Evolutionary conservation across 768 basidiomycete genomes (phyloP).

Genomic region (Ephemerocybe angulata): DNA sequence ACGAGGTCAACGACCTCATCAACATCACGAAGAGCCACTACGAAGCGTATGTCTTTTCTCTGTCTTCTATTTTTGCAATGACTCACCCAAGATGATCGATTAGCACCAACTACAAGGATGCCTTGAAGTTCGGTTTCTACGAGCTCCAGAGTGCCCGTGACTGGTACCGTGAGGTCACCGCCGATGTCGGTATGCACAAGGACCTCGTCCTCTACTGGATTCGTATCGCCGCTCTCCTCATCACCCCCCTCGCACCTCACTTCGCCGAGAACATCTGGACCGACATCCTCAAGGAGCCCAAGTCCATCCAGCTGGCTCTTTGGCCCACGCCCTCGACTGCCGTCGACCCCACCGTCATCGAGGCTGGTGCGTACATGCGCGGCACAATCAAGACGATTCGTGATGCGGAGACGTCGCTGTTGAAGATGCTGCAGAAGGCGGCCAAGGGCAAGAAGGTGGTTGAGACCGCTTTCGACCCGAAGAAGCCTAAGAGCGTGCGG

Average conservation of each 20-base stretch:
- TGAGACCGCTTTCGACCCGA: constrained; percentile 70
- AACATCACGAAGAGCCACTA: constrained; percentile 78
- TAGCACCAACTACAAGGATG: constrained; percentile 94
- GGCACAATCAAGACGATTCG: constrained; percentile 87
- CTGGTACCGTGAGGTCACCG: constrained; percentile 93
- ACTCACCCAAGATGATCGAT: neutral
- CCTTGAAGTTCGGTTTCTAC: constrained; percentile 93
- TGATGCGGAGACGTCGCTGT: constrained; percentile 74
- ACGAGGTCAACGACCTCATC: constrained; percentile 86
- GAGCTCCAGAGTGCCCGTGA: constrained; percentile 89
- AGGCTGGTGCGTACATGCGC: constrained; percentile 83
- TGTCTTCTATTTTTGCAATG: neutral
- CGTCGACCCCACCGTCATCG: constrained; percentile 64
- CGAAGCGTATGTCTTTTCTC: constrained; percentile 58
- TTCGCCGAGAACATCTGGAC: constrained; percentile 90
- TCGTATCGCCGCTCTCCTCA: constrained; percentile 70
- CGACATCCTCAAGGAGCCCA: constrained; percentile 63
- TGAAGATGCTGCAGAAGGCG: constrained; percentile 78
- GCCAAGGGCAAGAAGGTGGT: constrained; percentile 54
- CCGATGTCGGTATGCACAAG: constrained; percentile 85
- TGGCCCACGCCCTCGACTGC: constrained; percentile 71
- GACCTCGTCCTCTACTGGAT: constrained; percentile 88
- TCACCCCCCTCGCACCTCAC: constrained; percentile 89
- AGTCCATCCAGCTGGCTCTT: constrained; percentile 75
- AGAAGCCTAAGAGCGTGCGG: constrained; percentile 77